phyloP scores from a whole-genome alignment of 805 yeast species.

The Monosporozyma aquatica region DNA sequence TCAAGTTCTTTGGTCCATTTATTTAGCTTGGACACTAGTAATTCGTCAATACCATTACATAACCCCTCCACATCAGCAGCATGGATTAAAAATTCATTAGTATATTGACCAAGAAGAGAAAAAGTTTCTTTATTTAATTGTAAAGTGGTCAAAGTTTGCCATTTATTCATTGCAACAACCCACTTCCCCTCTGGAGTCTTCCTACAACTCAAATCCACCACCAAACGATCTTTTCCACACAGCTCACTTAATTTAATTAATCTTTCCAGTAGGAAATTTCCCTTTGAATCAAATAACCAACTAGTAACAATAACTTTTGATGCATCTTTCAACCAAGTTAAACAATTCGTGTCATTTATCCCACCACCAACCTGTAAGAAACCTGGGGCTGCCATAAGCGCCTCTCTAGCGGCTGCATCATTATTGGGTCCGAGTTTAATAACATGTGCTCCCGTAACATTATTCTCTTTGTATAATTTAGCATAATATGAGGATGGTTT shows the following conservation, averaged over 20 bases:
- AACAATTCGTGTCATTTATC: slow-evolving; percentile 64
- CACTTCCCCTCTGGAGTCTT: slow-evolving; percentile 37
- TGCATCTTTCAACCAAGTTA: slow-evolving; percentile 70
- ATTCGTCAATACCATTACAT: slow-evolving; percentile 84
- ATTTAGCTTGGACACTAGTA: slow-evolving; percentile 59
- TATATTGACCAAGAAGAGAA: slow-evolving; percentile 45
- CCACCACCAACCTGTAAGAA: slow-evolving; percentile 90
- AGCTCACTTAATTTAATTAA: slow-evolving; percentile 39
- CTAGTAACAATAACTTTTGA: slow-evolving; percentile 86
- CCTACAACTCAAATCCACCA: slow-evolving; percentile 86
- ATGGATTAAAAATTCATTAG: slow-evolving; percentile 84
- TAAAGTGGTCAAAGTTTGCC: slow-evolving; percentile 82
- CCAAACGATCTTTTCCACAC: slow-evolving; percentile 62
- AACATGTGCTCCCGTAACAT: slow-evolving; percentile 76
- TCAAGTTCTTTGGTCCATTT: slow-evolving; percentile 50
- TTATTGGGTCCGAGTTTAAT: slow-evolving; percentile 82
- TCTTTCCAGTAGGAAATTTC: slow-evolving; percentile 42
- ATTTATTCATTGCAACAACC: slow-evolving; percentile 96
- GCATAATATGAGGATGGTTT: slow-evolving; percentile 73
- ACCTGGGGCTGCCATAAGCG: slow-evolving; percentile 65
- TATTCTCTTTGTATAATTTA: slow-evolving; percentile 47
- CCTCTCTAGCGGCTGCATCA: slow-evolving; percentile 73
- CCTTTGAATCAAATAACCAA: slow-evolving; percentile 57
- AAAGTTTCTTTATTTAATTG: slow-evolving; percentile 48
- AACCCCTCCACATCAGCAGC: slow-evolving; percentile 99